Base-by-base conservation (phyloP, 2,329 filamentous ascomycete species). In the Penicillium sp. region DNA sequence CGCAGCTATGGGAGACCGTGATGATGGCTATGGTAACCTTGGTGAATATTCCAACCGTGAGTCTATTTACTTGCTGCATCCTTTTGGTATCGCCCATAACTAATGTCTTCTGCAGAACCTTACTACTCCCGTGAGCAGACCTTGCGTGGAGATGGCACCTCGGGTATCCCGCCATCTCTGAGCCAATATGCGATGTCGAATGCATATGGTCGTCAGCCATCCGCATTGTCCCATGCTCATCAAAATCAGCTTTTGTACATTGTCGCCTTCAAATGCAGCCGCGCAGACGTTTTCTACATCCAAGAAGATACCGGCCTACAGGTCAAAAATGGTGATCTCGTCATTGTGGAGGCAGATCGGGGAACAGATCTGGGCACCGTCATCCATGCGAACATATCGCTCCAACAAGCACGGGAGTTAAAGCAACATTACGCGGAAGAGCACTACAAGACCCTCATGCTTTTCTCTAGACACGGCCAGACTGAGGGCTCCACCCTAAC, bases 371-470 rank as follows among this genome's bases (percentile, higher is more conserved):
- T 99, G 35, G 95, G 94, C 43, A 96, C 93, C 26, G 93, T 99
- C 29, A 89, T 90, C 50, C 86, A 89, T 64, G 89, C 92, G 61
- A 92, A 95, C 66, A 86, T 97, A 38, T 89, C 91, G 60, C 92
- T 92, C 82, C 88, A 92, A 63, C 85, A 88, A 50, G 94, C 94
- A 9, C 92, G 94, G 68, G 89, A 94, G 46, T 78, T 92, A 63
- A 96, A 97, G 73, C 90, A 95, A 66, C 88, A 94, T 65, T 95
- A 93, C 63, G 89, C 89, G 2, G 91, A 97, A 71, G 92, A 97
- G 71, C 94, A 99, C 72, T 97, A 96, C 77, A 92, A 92, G 69
- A 97, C 93, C 90, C 82, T 99, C 51, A 96, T 97, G 89, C 94
- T 97, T 89, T 99, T 97, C 74, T 96, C 92, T 1, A 88, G 92